Evolutionary conservation across 164 flowering plant genomes (phyloP), one percentile per base, ranked within the genome.

Genomic region (Chloranthus sessilifolius): DNA sequence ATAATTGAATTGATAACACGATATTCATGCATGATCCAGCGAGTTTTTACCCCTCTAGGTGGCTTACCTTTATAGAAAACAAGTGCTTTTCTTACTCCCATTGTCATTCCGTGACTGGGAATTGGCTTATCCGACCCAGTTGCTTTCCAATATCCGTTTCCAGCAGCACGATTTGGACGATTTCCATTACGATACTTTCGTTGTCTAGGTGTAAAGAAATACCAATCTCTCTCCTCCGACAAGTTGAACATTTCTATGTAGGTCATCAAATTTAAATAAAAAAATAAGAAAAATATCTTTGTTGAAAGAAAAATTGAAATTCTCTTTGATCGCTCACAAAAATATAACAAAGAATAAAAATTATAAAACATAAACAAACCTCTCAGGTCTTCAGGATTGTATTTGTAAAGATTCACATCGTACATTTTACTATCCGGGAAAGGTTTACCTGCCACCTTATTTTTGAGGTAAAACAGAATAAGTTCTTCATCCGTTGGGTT

Each of bases 11-110:
- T n/a, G n/a, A n/a, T n/a, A n/a, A n/a, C n/a, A n/a, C 45, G 15
- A 11, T 24, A 55, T 23, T 55, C 59, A 3, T 55, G 59, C 59
- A 55, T 55, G 24, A 55, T 36, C 59, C 52, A 45, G 33, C 46
- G 26, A 11, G 59, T 35, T 22, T 35, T 55, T 22, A 12, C 26
- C 5, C 51, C 50, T 7, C 17, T 35, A 1, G 43, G 30, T 2
- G 42, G 35, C 43, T 55, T 44, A 5, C 59, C 52, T 16, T 9
- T 7, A 11, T 34, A 44, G 43, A 55, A 55, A 19, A 55, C 59
- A 5, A 55, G 29, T 7, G 43, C 20, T 25, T 55, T 55, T 22
- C 50, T 24, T 7, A 1, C 30, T 16, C 59, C 52, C 3, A 36
- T 14, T 16, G 7, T 19, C 23, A 19, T 1, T 0, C 19, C 17